phyloP scores from a whole-genome alignment of 306 rosid species.

The Dryas alaskensis region DNA sequence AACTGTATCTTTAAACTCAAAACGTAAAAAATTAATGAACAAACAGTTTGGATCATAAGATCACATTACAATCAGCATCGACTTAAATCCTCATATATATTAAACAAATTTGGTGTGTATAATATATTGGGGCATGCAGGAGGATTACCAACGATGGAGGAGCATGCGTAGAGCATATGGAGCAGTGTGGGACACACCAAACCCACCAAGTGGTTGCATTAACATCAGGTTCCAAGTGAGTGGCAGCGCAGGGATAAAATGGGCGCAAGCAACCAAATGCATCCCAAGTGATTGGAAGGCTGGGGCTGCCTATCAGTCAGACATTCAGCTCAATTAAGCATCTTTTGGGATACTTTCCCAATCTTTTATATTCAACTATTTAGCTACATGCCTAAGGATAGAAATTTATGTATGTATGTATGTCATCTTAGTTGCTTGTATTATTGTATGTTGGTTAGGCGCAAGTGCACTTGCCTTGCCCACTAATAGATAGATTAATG shows the following conservation, averaged over 20 bases:
- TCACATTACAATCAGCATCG: too few species aligned
- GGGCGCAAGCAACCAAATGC: slow-evolving; percentile 50
- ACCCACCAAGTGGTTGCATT: slow-evolving; percentile 54
- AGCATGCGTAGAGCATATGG: slow-evolving; percentile 61
- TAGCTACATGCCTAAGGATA: neutral
- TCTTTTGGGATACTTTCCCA: too few species aligned
- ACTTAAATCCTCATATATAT: too few species aligned
- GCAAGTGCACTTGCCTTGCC: slow-evolving; percentile 11
- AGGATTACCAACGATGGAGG: slow-evolving; percentile 60
- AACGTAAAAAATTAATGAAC: too few species aligned
- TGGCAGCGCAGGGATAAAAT: slow-evolving; percentile 38
- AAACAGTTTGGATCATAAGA: too few species aligned
- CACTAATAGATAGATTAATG: neutral
- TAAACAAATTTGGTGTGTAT: too few species aligned
- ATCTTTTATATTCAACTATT: too few species aligned
- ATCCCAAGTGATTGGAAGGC: slow-evolving; percentile 69
- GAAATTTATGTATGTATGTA: neutral
- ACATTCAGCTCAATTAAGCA: slow-evolving; percentile 48
- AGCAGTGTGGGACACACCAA: slow-evolving; percentile 59
- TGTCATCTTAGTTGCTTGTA: neutral
- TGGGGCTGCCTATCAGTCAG: slow-evolving; percentile 59
- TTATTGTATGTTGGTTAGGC: neutral
- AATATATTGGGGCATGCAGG: slow-evolving; percentile 32
- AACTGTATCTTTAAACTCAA: too few species aligned
- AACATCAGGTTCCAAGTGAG: slow-evolving; percentile 61